Evolutionary conservation across 805 yeast genomes (phyloP), one percentile per base, ranked within the genome.

Genomic region (Lachancea fermentati): DNA sequence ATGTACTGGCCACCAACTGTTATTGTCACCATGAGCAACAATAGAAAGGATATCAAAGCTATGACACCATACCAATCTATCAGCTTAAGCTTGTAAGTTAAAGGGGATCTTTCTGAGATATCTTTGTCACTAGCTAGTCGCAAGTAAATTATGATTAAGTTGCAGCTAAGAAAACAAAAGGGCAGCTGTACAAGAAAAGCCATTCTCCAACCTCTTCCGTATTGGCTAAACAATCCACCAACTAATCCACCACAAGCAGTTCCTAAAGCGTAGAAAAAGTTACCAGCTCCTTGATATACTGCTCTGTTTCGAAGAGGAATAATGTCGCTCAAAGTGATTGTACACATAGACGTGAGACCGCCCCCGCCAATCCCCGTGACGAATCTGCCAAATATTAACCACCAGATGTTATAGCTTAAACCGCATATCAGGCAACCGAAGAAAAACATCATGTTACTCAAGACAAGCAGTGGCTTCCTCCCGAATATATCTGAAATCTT

Each of bases 331-430:
- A 83, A 72, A 1, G 91, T 74, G 40, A 88, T 84, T 1, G 91
- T 77, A 5, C 85, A 73, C 50, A 86, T 64, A 0, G 87, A 69
- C 9, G 85, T 76, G 53, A 87, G 69, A 1, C 96, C 96, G 6
- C 95, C 93, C 13, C 95, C 96, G 9, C 96, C 96, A 38, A 84
- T 73, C 11, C 97, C 97, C 12, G 91, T 76, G 32, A 88, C 67
- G 45, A 84, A 76, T 49, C 88, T 64, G 5, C 82, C 74, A 19
- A 65, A 36, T 5, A 80, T 75, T 47, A 82, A 66, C 39, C 68
- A 49, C 32, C 64, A 48, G 11, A 79, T 69, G 12, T 73, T 63
- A 33, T 65, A 62, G 1, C 81, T 72, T 1, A 69, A 28, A 4
- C 75, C 78, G 55, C 85, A 79, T 35, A 78, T 68, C 11, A 74